Evolutionary conservation across 2,329 filamentous ascomycete species (phyloP), one percentile per base, ranked within the genome.

Genomic region (Aspergillus clavatus): DNA sequence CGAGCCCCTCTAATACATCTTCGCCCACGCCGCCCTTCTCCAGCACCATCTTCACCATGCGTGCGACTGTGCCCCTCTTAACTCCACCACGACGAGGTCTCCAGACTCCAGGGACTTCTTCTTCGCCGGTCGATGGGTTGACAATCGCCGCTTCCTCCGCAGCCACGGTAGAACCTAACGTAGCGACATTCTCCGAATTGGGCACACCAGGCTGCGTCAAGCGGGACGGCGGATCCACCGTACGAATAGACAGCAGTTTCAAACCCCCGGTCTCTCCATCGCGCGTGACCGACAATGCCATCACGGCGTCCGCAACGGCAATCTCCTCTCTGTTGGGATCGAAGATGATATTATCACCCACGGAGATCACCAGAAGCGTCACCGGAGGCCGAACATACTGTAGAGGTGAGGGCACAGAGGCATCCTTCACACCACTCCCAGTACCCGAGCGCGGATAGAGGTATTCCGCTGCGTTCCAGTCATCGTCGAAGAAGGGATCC

Each of bases 401-500:
- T 14, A 62, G 55, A 18, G 58, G 51, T 3, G 47, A 31, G 3
- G 48, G 41, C n/a, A 50, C 46, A 4, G 55, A 50, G 14, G 51
- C 58, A 12, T 53, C 54, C 23, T 24, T 24, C 8, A 8, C 23
- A 24, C 23, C 23, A 24, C 23, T 8, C 26, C 56, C 59, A 19
- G 46, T 36, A 21, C 45, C 45, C 21, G 53, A 42, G 27, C 76
- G 77, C 1, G 83, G 79, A 71, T 94, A 98, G 23, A 98, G 73
- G 46, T 82, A 83, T 14, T 35, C 77, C 1, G 89, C 83, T 12
- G 86, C 86, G 53, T 86, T 88, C 93, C 93, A 98, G 72, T 98
- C 93, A 70, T 98, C 93, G 72, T 96, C 86, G 70, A 98, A 98
- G 63, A 96, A 83, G 10, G 93, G 93, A 58, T 98, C 93, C 72